Evolutionary conservation across 2,329 filamentous ascomycete species (phyloP).

Genomic region (Aurifilum marmelostoma): DNA sequence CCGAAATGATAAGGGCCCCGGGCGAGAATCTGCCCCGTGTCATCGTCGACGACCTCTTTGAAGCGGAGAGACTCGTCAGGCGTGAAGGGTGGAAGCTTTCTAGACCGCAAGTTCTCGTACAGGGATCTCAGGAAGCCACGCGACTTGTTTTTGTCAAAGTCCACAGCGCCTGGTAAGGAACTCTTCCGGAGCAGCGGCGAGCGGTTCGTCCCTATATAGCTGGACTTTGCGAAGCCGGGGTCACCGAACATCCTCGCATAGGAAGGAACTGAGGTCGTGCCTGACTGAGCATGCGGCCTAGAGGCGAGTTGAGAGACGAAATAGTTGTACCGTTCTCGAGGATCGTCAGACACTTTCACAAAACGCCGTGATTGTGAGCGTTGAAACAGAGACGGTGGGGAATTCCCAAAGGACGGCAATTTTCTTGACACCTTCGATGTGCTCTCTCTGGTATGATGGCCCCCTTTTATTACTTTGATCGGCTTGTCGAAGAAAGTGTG

Average conservation of each 20-base stretch:
- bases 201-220: background rate
- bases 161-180: background rate
- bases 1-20: background rate
- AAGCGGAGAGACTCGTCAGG: background rate
- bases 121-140: background rate
- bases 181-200: background rate
- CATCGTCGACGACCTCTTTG: background rate
- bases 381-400: background rate
- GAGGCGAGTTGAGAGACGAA: background rate
- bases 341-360: background rate
- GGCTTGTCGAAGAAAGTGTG: background rate
- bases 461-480: background rate
- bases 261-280: background rate
- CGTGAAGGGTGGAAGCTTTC: background rate
- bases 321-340: background rate
- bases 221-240: background rate
- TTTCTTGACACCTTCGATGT: background rate
- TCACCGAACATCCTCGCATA: background rate
- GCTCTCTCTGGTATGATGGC: background rate
- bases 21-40: slow-evolving; percentile 7
- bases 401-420: background rate
- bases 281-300: background rate
- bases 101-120: background rate
- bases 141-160: background rate
- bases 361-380: background rate